Percentiles rank a stretch among this genome's conserved stretches.
These are phyloP conservation scores for Kwoniella shivajii DNA, from an alignment of 1,284 basidiomycete species.

Conservation along the genomic window DNA sequence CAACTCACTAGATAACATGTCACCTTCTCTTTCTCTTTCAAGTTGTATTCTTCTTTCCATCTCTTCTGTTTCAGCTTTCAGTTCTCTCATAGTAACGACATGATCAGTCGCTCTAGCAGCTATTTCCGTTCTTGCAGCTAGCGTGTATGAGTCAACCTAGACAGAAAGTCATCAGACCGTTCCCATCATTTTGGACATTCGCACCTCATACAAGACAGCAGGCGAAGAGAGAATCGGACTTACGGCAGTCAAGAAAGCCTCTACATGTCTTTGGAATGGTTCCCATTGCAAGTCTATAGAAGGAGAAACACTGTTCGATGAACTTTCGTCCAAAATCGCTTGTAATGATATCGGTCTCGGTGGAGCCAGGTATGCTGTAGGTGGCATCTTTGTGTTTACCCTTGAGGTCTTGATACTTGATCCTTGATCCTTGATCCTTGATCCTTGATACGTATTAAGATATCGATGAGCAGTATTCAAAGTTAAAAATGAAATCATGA, in stretches of 20 bases:
- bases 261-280: conserved; percentile 39
- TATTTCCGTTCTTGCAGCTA: conserved; percentile 44
- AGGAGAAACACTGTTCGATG: conserved; percentile 20
- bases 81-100: conserved; percentile 29
- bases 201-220: background rate
- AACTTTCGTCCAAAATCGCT: conserved; percentile 24
- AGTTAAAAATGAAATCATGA: too few species aligned
- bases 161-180: background rate
- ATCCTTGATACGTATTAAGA: too few species aligned
- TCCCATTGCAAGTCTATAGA: conserved; percentile 43
- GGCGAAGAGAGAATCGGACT: conserved; percentile 6
- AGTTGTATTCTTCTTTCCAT: conserved; percentile 42
- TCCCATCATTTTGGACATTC: background rate
- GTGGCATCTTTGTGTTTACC: conserved; percentile 6
- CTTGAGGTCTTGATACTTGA: conserved; percentile 7
- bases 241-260: conserved; percentile 44
- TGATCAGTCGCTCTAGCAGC: conserved; percentile 38
- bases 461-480: too few species aligned
- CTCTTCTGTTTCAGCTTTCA: conserved; percentile 44
- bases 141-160: conserved; percentile 48
- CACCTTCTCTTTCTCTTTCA: conserved; percentile 47
- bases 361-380: conserved; percentile 23
- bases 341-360: conserved; percentile 26
- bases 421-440: background rate
- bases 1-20: conserved; percentile 48